phyloP scores from a whole-genome alignment of 805 yeast genomes.

The Lipomyces anomalus region DNA sequence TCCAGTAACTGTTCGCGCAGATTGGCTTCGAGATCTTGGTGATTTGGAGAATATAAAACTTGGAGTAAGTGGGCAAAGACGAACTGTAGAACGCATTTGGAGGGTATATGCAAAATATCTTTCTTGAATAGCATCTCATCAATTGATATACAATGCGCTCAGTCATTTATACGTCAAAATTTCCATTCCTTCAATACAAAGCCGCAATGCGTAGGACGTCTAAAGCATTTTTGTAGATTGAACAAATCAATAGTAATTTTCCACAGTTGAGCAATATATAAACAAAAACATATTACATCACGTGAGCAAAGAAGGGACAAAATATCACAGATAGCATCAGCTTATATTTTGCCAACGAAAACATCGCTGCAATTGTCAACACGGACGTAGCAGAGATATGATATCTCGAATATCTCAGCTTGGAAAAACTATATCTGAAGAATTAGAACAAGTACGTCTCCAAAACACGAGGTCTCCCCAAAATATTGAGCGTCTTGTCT shows the following conservation, averaged over 20 bases:
- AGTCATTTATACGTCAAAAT: too few species aligned
- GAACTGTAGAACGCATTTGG: slow-evolving; percentile 38
- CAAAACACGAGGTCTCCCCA: too few species aligned
- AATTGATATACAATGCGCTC: too few species aligned
- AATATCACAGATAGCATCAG: too few species aligned
- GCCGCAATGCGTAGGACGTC: too few species aligned
- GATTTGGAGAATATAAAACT: slow-evolving; percentile 46
- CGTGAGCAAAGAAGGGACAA: too few species aligned
- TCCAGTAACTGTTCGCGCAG: slow-evolving; percentile 45
- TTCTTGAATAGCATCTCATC: background rate
- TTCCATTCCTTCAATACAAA: too few species aligned
- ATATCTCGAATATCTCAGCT: slow-evolving; percentile 55
- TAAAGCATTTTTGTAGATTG: too few species aligned
- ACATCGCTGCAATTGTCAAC: background rate
- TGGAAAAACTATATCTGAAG: slow-evolving; percentile 59
- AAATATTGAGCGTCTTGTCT: too few species aligned
- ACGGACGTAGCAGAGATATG: slow-evolving; percentile 33
- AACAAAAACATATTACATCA: too few species aligned
- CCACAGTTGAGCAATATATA: too few species aligned
- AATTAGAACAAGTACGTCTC: slow-evolving; percentile 41
- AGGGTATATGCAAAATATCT: slow-evolving; percentile 16
- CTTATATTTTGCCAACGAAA: background rate
- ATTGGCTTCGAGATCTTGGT: slow-evolving; percentile 60
- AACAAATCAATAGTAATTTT: too few species aligned
- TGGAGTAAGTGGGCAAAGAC: slow-evolving; percentile 39